phyloP scores from a whole-genome alignment of 768 basidiomycete species.

The Xerocomellus chrysenteron region DNA sequence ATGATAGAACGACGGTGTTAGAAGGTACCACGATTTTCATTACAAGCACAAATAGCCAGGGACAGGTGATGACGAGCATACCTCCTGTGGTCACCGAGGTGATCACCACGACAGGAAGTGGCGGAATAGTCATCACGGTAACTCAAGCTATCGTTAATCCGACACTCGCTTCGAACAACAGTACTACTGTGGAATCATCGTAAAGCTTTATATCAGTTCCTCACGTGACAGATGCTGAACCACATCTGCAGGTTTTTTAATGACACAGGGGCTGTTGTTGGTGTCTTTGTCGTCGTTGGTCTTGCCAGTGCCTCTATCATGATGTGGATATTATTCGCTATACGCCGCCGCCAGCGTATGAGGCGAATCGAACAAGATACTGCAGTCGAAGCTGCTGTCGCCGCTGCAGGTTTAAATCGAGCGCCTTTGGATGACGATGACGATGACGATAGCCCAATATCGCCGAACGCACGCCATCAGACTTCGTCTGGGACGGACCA shows the following conservation, averaged over 20 bases:
- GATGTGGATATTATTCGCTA: conserved; percentile 68
- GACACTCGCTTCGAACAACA: conserved; percentile 56
- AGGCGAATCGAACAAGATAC: conserved; percentile 65
- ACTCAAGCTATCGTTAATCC: conserved; percentile 71
- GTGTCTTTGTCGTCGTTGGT: conserved; percentile 88
- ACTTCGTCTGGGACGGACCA: conserved; percentile 38
- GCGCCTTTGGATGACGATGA: conserved; percentile 69
- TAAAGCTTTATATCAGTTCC: conserved; percentile 31
- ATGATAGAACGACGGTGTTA: conserved; percentile 49
- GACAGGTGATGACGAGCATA: conserved; percentile 46
- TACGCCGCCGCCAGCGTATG: conserved; percentile 63
- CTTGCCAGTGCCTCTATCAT: conserved; percentile 68
- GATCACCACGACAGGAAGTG: conserved; percentile 50
- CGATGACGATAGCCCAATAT: conserved; percentile 35
- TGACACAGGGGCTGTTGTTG: conserved; percentile 89
- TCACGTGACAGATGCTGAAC: conserved; percentile 2
- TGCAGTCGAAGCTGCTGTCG: conserved; percentile 67
- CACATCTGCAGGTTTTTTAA: conserved; percentile 67
- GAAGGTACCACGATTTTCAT: conserved; percentile 50
- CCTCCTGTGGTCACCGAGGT: conserved; percentile 59
- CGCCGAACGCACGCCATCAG: conserved; percentile 20
- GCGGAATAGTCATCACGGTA: conserved; percentile 55
- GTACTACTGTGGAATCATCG: conserved; percentile 44
- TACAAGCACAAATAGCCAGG: conserved; percentile 59
- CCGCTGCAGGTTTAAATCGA: conserved; percentile 69